Percentiles rank a stretch among this genome's conserved stretches.
These are phyloP conservation scores for Rhododendron griersonianum DNA, from an alignment of 148 eudicot genomes.

Conservation along the genomic window DNA sequence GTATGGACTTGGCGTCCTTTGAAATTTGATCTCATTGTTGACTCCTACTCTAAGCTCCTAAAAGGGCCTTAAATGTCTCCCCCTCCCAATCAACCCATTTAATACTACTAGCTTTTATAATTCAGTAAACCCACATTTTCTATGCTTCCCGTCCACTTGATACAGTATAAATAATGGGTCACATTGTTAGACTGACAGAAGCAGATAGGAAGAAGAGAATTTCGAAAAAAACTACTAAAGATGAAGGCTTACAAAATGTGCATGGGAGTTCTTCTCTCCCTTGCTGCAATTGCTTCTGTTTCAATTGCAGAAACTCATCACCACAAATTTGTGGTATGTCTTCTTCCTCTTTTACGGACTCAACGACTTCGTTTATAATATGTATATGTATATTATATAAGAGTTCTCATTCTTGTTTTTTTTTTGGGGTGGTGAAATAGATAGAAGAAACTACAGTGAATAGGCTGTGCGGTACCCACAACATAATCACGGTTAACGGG, in stretches of 20 bases:
- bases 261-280: conserved; percentile 19
- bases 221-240: neutral
- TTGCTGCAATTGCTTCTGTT: conserved; percentile 29
- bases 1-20: conserved; percentile 20
- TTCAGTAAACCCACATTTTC: neutral
- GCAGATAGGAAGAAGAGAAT: conserved; percentile 5
- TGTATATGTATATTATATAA: neutral
- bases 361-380: neutral
- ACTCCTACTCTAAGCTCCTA: conserved; percentile 36
- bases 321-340: conserved; percentile 63
- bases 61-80: conserved; percentile 2
- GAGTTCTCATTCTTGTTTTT: neutral
- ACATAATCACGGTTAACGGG: conserved; percentile 75
- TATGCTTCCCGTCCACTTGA: no score
- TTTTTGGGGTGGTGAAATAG: conserved; percentile 28
- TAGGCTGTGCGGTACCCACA: conserved; percentile 66
- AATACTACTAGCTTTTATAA: neutral
- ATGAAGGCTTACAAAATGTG: conserved; percentile 29
- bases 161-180: conserved; percentile 11
- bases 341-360: neutral
- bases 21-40: conserved; percentile 1
- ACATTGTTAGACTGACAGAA: neutral
- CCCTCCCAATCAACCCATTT: neutral
- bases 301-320: conserved; percentile 53
- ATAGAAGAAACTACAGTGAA: conserved; percentile 56